Evolutionary conservation across 768 basidiomycete genomes (phyloP).

Genomic region (Mycena polygramma): DNA sequence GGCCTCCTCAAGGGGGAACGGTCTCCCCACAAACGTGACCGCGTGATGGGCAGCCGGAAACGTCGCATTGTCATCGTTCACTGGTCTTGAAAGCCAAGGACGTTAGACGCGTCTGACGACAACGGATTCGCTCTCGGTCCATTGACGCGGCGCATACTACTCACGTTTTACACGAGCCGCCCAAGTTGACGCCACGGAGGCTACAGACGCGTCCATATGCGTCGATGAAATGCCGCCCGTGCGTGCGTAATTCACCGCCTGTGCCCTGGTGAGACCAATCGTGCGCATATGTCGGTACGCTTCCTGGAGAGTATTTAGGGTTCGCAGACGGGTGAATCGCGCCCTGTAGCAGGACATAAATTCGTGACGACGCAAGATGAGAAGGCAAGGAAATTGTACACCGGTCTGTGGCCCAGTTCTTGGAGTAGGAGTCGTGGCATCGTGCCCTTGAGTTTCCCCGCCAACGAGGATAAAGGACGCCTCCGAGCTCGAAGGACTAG

Average conservation of each 20-base stretch:
- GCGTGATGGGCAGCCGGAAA: slow-evolving; percentile 75
- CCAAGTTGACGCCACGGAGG: slow-evolving; percentile 88
- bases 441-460: slow-evolving; percentile 30
- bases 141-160: slow-evolving; percentile 40
- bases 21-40: slow-evolving; percentile 90
- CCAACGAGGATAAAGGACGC: slow-evolving; percentile 64
- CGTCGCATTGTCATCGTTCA: slow-evolving; percentile 72
- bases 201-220: slow-evolving; percentile 82
- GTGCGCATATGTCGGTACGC: slow-evolving; percentile 70
- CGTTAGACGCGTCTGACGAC: slow-evolving; percentile 27
- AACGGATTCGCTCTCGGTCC: slow-evolving; percentile 17
- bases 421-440: background rate
- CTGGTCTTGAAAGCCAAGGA: slow-evolving; percentile 61
- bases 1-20: slow-evolving; percentile 92
- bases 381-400: background rate
- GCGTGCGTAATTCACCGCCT: slow-evolving; percentile 66
- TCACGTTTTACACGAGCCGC: slow-evolving; percentile 87
- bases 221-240: slow-evolving; percentile 89
- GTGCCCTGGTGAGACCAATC: slow-evolving; percentile 76
- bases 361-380: background rate
- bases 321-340: slow-evolving; percentile 62
- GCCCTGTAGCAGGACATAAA: slow-evolving; percentile 13
- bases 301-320: slow-evolving; percentile 61
- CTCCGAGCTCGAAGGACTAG: slow-evolving; percentile 54
- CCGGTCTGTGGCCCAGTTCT: slow-evolving; percentile 4